A percentile compares a stretch with the other conserved stretches of the same genome.
Evolutionary conservation across 2,329 filamentous ascomycete genomes (phyloP).

Genomic region (Cladophialophora immunda): DNA sequence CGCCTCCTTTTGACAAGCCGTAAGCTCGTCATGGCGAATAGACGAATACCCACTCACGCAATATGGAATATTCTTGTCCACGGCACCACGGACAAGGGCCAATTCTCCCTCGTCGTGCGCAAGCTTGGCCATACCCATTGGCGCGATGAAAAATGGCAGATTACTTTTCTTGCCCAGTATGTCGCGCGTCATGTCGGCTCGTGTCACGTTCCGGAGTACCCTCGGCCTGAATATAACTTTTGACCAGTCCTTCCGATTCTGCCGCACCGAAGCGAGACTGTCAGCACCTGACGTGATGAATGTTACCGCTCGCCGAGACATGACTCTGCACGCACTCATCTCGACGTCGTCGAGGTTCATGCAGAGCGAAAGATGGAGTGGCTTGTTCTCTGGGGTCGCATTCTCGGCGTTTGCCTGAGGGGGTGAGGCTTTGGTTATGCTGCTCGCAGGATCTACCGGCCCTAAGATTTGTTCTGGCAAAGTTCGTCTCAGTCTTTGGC

Average conservation of each 20-base stretch:
- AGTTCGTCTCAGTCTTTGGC: too few relatives aligned
- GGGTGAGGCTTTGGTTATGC: conserved; percentile 39
- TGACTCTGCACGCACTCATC: conserved; percentile 3
- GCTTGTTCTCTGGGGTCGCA: conserved; percentile 37
- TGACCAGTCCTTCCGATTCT: conserved; percentile 31
- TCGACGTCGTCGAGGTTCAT: conserved; percentile 26
- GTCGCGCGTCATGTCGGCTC: conserved; percentile 7
- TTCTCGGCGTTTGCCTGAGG: conserved; percentile 21
- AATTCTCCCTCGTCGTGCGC: conserved; percentile 47
- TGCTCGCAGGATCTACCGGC: conserved; percentile 50
- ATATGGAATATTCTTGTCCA: conserved; percentile 46
- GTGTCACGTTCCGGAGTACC: conserved; percentile 51
- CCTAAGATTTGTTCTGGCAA: conserved; percentile 54
- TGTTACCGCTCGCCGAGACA: conserved; percentile 16
- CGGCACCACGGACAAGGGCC: conserved; percentile 47
- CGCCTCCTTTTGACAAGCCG: conserved; percentile 8
- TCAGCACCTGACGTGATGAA: conserved; percentile 24
- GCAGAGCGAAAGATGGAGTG: conserved; percentile 17
- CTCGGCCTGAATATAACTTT: conserved; percentile 51
- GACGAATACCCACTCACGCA: conserved; percentile 48
- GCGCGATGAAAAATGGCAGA: conserved; percentile 50
- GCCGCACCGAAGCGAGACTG: conserved; percentile 29
- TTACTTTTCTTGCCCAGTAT: conserved; percentile 47
- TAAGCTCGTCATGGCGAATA: conserved; percentile 45
- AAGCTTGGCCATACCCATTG: conserved; percentile 48